These are phyloP conservation scores for Lasiodiplodia gonubiensis DNA, from an alignment of 2,329 filamentous ascomycete species.

Conservation along the genomic window DNA sequence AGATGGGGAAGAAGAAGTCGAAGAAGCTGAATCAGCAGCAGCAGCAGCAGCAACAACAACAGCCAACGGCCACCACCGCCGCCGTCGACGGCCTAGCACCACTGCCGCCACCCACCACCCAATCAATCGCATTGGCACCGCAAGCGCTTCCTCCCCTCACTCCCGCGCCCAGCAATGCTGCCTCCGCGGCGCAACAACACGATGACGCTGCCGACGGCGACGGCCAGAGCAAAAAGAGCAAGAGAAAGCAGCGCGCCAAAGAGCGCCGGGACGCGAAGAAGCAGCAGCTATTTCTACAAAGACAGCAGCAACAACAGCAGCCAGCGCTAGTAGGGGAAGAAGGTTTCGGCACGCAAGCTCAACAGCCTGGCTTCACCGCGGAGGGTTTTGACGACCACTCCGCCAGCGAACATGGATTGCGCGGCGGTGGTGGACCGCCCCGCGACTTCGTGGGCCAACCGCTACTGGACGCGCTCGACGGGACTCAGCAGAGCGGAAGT, in stretches of 20 bases:
- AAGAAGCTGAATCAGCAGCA: conserved; percentile 20
- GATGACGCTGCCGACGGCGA: neutral
- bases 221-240: neutral
- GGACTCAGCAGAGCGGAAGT: conserved; percentile 1
- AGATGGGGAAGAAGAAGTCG: conserved; percentile 27
- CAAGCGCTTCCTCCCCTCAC: neutral
- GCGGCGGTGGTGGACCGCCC: neutral
- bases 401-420: neutral
- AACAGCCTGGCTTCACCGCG: neutral
- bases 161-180: neutral
- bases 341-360: neutral
- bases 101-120: neutral
- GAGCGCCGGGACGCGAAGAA: neutral
- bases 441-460: conserved; percentile 27
- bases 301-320: neutral
- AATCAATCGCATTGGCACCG: neutral
- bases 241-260: neutral
- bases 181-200: neutral
- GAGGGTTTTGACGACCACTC: neutral
- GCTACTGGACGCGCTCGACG: conserved; percentile 24
- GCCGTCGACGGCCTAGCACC: neutral
- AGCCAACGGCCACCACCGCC: neutral
- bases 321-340: neutral
- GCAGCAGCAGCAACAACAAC: neutral
- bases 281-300: neutral